These are phyloP conservation scores for Russula brevipes DNA, from an alignment of 768 basidiomycete genomes.

Conservation along the genomic window DNA sequence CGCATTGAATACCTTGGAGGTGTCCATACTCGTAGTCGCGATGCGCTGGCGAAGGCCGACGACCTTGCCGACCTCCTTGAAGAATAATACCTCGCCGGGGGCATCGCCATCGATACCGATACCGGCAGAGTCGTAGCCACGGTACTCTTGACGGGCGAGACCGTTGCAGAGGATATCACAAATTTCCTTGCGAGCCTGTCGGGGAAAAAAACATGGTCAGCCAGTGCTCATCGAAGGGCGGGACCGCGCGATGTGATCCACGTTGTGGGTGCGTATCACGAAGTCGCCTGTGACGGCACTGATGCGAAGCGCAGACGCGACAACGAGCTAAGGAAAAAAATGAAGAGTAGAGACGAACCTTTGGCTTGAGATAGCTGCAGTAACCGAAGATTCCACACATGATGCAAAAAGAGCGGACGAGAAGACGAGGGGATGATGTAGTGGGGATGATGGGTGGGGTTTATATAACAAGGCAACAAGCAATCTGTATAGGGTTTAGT, in stretches of 20 bases:
- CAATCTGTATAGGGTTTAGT: too few relatives aligned
- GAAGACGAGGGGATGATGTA: not conserved
- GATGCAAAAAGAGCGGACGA: not conserved
- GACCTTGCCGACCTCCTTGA: slow-evolving; percentile 99
- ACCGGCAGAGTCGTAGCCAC: slow-evolving; percentile 96
- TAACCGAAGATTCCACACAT: slow-evolving; percentile 98
- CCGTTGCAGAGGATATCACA: slow-evolving; percentile 88
- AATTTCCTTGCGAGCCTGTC: slow-evolving; percentile 48
- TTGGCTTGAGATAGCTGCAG: slow-evolving; percentile 92
- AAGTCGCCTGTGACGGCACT: not conserved
- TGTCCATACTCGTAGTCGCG: slow-evolving; percentile 61
- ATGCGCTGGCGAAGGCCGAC: slow-evolving; percentile 88
- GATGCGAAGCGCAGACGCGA: not conserved
- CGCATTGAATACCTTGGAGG: slow-evolving; percentile 68
- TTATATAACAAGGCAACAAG: slow-evolving; percentile 2
- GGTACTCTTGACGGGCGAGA: slow-evolving; percentile 92
- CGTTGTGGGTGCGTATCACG: not conserved
- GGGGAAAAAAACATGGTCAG: not conserved
- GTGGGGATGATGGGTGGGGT: not conserved
- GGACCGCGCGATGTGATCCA: not conserved
- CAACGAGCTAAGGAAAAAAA: not conserved
- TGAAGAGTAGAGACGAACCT: slow-evolving; percentile 47
- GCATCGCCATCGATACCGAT: slow-evolving; percentile 89
- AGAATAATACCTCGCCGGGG: slow-evolving; percentile 67
- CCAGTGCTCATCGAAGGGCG: not conserved